Evolutionary conservation across 257 asterid species (phyloP), one percentile per base, ranked within the genome.

Genomic region (Plectranthus barbatus): DNA sequence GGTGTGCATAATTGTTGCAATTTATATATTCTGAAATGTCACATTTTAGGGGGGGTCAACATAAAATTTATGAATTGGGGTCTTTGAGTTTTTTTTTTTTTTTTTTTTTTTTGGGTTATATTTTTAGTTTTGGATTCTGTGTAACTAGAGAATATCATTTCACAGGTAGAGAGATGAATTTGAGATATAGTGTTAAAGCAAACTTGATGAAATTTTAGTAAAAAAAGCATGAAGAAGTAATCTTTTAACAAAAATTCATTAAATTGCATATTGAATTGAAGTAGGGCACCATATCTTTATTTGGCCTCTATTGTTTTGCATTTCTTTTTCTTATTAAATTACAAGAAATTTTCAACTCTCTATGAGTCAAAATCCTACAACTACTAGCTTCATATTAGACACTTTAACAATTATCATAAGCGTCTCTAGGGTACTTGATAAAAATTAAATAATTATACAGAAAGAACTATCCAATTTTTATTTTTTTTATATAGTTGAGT

Each of bases 341-440:
- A 42, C 7, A 46, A 60, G 54, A 69, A 33, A 9, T 41, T 18
- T 77, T 45, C 18, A 33, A 54, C 41, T 50, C 40, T 73, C 68
- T 60, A 66, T 50, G 49, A 53, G 67, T 51, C 74, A 73, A 61
- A 56, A 77, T 66, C 70, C 44, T 69, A 61, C 61, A 56, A 69
- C 71, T 14, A 65, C 65, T 64, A 64, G 34, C 48, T 34, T 48
- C 39, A 66, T 20, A 60, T 41, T 56, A 44, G 56, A n/a, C n/a
- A n/a, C n/a, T n/a, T n/a, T n/a, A 62, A 66, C 50, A 33, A 70
- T 26, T 24, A 70, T 73, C 69, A 73, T 50, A n/a, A 70, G 24
- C 44, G 39, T 60, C 71, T 49, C 57, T 34, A 40, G 62, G 62
- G 50, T 26, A 26, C 31, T n/a, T 5, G 31, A 26, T n/a, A 26